phyloP scores from a whole-genome alignment of 2,329 filamentous ascomycete species.

The Neodidymelliopsis sp. region DNA sequence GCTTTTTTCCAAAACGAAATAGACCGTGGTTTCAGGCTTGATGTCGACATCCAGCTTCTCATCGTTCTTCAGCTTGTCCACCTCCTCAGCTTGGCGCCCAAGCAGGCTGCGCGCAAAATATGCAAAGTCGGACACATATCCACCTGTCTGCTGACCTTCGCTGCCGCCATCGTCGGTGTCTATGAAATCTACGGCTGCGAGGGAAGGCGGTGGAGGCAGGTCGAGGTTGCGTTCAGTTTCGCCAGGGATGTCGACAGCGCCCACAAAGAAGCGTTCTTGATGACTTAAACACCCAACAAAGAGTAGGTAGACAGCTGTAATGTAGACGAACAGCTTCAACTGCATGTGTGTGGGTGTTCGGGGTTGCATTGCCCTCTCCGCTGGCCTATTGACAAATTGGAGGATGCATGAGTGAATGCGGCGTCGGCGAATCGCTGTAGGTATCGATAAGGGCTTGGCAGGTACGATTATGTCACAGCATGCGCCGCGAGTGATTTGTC shows the following conservation, averaged over 20 bases:
- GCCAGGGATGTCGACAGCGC: conserved; percentile 64
- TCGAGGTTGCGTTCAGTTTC: conserved; percentile 18
- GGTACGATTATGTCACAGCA: conserved; percentile 12
- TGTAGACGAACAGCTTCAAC: conserved; percentile 73
- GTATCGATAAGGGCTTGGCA: conserved; percentile 13
- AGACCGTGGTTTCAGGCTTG: conserved; percentile 66
- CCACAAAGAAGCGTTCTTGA: conserved; percentile 62
- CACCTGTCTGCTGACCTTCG: conserved; percentile 39
- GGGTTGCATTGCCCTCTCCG: conserved; percentile 50
- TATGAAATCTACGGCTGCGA: conserved; percentile 54
- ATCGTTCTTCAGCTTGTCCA: conserved; percentile 70
- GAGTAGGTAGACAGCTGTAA: conserved; percentile 67
- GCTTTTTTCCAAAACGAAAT: conserved; percentile 69
- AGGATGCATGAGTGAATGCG: conserved; percentile 25
- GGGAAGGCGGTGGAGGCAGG: conserved; percentile 40
- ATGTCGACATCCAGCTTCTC: conserved; percentile 67
- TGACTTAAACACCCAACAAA: conserved; percentile 68
- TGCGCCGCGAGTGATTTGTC: background rate
- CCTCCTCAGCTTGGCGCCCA: conserved; percentile 62
- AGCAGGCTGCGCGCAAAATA: conserved; percentile 69
- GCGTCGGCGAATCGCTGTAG: conserved; percentile 28
- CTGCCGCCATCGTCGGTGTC: conserved; percentile 35
- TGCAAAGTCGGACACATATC: conserved; percentile 68
- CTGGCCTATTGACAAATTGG: conserved; percentile 29
- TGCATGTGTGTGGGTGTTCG: conserved; percentile 71